phyloP scores from a whole-genome alignment of 805 yeast genomes.

The Wickerhamomyces kurtzmanii region DNA sequence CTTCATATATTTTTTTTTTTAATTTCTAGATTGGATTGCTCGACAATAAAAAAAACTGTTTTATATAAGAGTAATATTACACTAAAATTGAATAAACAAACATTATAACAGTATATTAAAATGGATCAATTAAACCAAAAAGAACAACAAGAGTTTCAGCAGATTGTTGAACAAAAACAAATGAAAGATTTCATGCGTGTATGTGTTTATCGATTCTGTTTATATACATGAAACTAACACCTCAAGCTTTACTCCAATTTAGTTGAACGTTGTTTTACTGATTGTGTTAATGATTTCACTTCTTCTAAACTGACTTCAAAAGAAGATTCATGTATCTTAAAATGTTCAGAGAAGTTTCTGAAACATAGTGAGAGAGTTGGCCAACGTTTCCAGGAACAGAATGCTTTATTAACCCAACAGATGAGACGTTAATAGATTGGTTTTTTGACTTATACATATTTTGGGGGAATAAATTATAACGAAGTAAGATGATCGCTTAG shows the following conservation, averaged over 20 bases:
- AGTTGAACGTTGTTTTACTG: slow-evolving; percentile 94
- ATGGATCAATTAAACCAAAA: slow-evolving; percentile 94
- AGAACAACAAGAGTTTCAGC: slow-evolving; percentile 96
- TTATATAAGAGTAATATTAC: too few relatives aligned
- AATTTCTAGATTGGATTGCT: background rate
- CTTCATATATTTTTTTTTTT: background rate
- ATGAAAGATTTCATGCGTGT: slow-evolving; percentile 99
- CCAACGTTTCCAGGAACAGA: slow-evolving; percentile 97
- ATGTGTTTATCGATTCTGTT: slow-evolving; percentile 23
- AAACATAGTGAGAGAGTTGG: slow-evolving; percentile 98
- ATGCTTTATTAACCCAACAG: slow-evolving; percentile 70
- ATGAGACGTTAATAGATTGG: slow-evolving; percentile 31
- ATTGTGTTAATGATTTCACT: slow-evolving; percentile 98
- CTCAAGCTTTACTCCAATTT: slow-evolving; percentile 87
- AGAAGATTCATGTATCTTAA: slow-evolving; percentile 79
- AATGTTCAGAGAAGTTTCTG: slow-evolving; percentile 95
- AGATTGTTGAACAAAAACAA: slow-evolving; percentile 92
- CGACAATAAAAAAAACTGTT: background rate
- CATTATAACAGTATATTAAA: slow-evolving; percentile 1
- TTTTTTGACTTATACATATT: too few relatives aligned
- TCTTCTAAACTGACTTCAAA: slow-evolving; percentile 76
- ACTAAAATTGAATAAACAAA: background rate
- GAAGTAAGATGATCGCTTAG: too few relatives aligned
- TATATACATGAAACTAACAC: slow-evolving; percentile 12
- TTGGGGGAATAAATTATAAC: too few relatives aligned